These are phyloP conservation scores for Neoboletus magnificus DNA, from an alignment of 768 basidiomycete genomes.

Conservation along the genomic window DNA sequence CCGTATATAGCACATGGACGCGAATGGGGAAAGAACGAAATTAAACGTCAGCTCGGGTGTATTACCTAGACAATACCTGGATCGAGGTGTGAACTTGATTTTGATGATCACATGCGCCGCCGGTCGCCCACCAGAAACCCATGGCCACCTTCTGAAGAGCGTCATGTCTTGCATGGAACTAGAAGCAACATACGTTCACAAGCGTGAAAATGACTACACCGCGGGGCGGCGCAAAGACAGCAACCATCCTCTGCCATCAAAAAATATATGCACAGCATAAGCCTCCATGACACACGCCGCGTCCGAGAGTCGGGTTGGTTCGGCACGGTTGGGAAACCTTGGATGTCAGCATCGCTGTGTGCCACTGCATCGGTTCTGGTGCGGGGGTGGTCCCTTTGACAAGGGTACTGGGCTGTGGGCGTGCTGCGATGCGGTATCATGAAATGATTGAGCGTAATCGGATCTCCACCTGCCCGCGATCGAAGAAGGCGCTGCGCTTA, in stretches of 20 bases:
- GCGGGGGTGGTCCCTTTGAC: slow-evolving; percentile 4
- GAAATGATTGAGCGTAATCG: slow-evolving; percentile 18
- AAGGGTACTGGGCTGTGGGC: slow-evolving; percentile 24
- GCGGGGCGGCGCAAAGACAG: slow-evolving; percentile 5
- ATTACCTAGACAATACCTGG: slow-evolving; percentile 1
- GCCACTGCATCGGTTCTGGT: slow-evolving; percentile 4
- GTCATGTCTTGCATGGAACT: slow-evolving; percentile 8
- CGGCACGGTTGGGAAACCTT: slow-evolving; percentile 2
- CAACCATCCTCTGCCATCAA: slow-evolving; percentile 2
- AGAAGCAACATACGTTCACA: slow-evolving; percentile 3
- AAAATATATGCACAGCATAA: slow-evolving; percentile 14
- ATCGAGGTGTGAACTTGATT: slow-evolving; percentile 8
- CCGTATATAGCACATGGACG: neutral
- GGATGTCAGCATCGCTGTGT: neutral
- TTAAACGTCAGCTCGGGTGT: slow-evolving; percentile 7
- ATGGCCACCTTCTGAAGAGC: neutral
- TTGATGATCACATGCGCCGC: slow-evolving; percentile 14
- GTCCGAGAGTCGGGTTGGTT: neutral
- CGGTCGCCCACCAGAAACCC: neutral
- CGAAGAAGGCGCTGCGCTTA: slow-evolving; percentile 22
- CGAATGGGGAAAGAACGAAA: neutral
- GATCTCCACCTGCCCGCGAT: slow-evolving; percentile 15
- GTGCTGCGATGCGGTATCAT: slow-evolving; percentile 17
- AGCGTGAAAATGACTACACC: slow-evolving; percentile 9
- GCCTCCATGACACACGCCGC: slow-evolving; percentile 4